phyloP scores from a whole-genome alignment of 441 rosid species.

The Gossypium aridum region DNA sequence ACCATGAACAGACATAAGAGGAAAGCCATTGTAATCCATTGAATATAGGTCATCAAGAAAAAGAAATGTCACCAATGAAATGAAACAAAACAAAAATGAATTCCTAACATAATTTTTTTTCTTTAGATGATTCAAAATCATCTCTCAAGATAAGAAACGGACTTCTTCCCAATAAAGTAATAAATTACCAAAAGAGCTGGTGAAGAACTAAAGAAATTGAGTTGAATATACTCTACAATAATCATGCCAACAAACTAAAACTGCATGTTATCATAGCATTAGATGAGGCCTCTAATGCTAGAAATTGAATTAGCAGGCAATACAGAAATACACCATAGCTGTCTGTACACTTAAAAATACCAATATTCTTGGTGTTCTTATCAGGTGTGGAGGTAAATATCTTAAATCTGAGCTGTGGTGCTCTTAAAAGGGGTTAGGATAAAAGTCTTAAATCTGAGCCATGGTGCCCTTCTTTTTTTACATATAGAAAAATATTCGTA shows the following conservation, averaged over 20 bases:
- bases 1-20: conserved; percentile 8
- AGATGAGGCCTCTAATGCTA: neutral
- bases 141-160: conserved; percentile 3
- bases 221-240: neutral
- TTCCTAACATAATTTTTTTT: neutral
- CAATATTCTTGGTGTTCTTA: neutral
- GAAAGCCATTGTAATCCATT: neutral
- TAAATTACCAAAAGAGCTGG: neutral
- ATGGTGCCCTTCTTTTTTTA: neutral
- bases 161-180: neutral
- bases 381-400: neutral
- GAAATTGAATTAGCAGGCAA: neutral
- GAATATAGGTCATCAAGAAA: neutral
- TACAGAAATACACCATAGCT: neutral
- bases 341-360: neutral
- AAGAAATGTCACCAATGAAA: neutral
- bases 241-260: neutral
- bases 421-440: neutral
- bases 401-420: neutral
- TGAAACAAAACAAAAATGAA: neutral
- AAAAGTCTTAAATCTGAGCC: neutral
- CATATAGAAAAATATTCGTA: neutral
- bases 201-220: neutral
- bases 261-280: neutral
- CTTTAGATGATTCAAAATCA: neutral